Conservation (phyloP, 352 stramenopile genomes). For the Pythium insidiosum region DNA sequence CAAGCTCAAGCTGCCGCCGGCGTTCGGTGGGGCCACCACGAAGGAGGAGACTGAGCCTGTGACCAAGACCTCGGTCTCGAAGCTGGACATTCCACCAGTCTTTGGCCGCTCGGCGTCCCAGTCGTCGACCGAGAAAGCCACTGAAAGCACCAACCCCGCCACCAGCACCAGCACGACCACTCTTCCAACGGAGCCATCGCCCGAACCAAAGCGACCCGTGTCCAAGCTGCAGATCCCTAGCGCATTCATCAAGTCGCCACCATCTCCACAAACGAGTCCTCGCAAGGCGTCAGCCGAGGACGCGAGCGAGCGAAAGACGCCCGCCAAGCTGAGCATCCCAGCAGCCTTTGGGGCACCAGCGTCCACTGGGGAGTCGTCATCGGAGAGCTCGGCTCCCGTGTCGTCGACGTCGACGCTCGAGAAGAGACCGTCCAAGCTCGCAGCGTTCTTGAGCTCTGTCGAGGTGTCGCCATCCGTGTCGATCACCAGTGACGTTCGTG, state of each 20-base stretch:
- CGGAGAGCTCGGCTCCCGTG: conserved; percentile 4
- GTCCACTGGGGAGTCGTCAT: not conserved
- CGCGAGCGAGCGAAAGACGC: conserved; percentile 12
- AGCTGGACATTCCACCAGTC: conserved; percentile 13
- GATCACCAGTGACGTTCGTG: conserved; percentile 4
- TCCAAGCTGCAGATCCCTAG: conserved; percentile 53
- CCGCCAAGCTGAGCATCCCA: conserved; percentile 24
- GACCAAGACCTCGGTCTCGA: conserved; percentile 5
- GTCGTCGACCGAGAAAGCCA: conserved; percentile 1
- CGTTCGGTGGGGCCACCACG: conserved; percentile 3
- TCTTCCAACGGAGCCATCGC: not conserved
- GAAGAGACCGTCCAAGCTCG: conserved; percentile 37
- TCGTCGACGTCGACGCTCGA: not conserved
- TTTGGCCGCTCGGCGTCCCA: conserved; percentile 12
- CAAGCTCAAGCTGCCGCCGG: conserved; percentile 15
- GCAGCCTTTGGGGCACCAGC: conserved; percentile 11
- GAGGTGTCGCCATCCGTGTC: too few relatives aligned
- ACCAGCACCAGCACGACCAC: too few relatives aligned
- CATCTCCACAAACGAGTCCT: not conserved
- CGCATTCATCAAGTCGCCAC: conserved; percentile 24
- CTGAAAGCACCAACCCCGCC: not conserved
- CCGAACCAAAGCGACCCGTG: conserved; percentile 28
- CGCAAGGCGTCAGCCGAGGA: not conserved
- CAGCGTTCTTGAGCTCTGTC: conserved; percentile 59
- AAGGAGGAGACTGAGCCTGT: conserved; percentile 5